Conservation (phyloP, 2,329 filamentous ascomycete genomes). For the Ambrosiella beaveri region DNA sequence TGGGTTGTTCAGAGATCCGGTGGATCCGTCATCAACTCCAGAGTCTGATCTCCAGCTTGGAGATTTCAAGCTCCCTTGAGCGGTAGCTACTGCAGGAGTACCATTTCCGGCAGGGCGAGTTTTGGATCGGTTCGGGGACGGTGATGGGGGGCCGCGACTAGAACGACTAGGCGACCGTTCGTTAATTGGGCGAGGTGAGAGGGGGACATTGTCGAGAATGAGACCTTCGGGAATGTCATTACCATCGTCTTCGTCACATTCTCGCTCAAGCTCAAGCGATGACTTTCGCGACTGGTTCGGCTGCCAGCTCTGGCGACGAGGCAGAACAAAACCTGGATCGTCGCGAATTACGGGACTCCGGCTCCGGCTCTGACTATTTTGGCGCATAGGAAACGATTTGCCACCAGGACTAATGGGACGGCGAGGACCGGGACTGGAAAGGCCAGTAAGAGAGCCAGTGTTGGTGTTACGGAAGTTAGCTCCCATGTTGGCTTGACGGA, state of each 20-base stretch:
- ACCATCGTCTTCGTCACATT: slow-evolving; percentile 57
- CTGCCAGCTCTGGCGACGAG: slow-evolving; percentile 54
- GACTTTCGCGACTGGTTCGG: slow-evolving; percentile 48
- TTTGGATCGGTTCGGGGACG: slow-evolving; percentile 19
- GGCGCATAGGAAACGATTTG: slow-evolving; percentile 11
- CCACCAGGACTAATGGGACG: slow-evolving; percentile 9
- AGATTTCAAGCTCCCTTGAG: slow-evolving; percentile 42
- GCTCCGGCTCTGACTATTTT: slow-evolving; percentile 21
- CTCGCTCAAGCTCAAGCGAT: slow-evolving; percentile 52
- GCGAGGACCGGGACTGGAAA: slow-evolving; percentile 6
- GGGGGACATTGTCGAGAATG: slow-evolving; percentile 64
- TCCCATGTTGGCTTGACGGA: slow-evolving; percentile 28
- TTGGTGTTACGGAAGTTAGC: slow-evolving; percentile 36
- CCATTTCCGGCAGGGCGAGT: slow-evolving; percentile 44
- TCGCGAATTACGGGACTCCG: slow-evolving; percentile 32
- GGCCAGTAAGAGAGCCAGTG: slow-evolving; percentile 22
- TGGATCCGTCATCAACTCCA: slow-evolving; percentile 16
- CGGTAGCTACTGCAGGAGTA: slow-evolving; percentile 40
- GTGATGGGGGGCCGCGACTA: slow-evolving; percentile 9
- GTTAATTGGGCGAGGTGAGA: slow-evolving; percentile 50
- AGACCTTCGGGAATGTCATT: slow-evolving; percentile 66
- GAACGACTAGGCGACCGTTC: slow-evolving; percentile 25
- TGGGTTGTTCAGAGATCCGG: slow-evolving; percentile 15
- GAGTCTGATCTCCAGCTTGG: slow-evolving; percentile 35
- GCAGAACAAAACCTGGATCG: slow-evolving; percentile 24